Evolutionary conservation across 2,329 filamentous ascomycete genomes (phyloP).

Genomic region (Aureobasidium leucospermi): DNA sequence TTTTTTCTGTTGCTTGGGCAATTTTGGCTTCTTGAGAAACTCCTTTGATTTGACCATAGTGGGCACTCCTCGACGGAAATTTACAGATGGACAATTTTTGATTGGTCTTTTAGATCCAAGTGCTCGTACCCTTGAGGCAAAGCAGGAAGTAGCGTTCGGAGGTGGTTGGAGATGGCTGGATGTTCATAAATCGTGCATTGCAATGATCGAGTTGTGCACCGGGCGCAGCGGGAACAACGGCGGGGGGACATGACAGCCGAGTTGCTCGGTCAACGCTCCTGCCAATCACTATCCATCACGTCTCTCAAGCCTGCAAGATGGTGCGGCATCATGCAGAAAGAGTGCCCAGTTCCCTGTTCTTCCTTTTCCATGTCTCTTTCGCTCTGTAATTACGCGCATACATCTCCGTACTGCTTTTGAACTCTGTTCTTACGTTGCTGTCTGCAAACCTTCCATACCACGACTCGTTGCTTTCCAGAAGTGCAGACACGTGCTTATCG

Average conservation of each 20-base stretch:
- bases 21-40: conserved; percentile 14
- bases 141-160: not conserved
- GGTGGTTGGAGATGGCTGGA: not conserved
- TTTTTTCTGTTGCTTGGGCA: conserved; percentile 14
- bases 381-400: not conserved
- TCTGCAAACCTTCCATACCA: not conserved
- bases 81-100: not conserved
- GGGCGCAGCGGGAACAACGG: not conserved
- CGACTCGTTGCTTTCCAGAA: not conserved
- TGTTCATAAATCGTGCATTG: not conserved
- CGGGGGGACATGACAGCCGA: not conserved
- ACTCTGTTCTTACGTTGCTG: not conserved
- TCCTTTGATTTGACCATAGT: conserved; percentile 12
- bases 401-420: not conserved
- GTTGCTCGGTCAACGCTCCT: conserved; percentile 9
- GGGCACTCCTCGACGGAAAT: not conserved
- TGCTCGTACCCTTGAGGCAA: not conserved
- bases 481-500: not conserved
- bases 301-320: not conserved
- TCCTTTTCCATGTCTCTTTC: not conserved
- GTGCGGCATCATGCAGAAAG: conserved; percentile 3
- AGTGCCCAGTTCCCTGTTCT: conserved; percentile 6
- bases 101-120: not conserved
- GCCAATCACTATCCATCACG: conserved; percentile 8
- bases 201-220: not conserved